Base-by-base conservation (phyloP, 2,329 filamentous ascomycete species). In the Aspergillus fumigatiaffinis region DNA sequence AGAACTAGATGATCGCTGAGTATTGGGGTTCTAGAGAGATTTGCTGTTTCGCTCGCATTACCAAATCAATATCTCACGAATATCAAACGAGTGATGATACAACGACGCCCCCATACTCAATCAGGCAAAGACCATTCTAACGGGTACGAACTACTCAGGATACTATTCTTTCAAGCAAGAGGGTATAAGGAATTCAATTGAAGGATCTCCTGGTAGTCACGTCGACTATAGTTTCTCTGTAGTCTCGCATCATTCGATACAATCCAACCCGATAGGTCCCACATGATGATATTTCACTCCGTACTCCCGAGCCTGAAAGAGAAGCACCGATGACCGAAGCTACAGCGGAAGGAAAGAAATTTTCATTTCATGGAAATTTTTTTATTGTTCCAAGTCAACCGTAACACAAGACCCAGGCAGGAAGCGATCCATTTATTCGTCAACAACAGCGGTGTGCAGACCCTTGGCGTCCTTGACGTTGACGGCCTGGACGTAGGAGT, bases 401-500 rank as follows among this genome's bases (percentile, higher is more conserved):
- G 21, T 47, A 23, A 47, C 44, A 47, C 23, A 47, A 47, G 44
- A 26, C 21, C 44, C 44, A 5, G 26, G 20, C 44, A 23, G n/a
- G 12, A 25, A 26, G 44, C 44, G 44, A 26, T 23, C 48, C 62
- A 66, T 69, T 71, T 83, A 85, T 67, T 80, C 77, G 76, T 88
- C 85, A 62, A 99, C 93, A 73, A 96, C 85, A 72, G 89, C 87
- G 70, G 94, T 99, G 77, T 90, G 87, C 72, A 99, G 89, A 80
- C 94, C 93, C 91, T 97, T 97, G 81, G 92, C 87, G 83, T 96
- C 90, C 91, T 97, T 96, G 78, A 97, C 92, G 82, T 97, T 97
- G 79, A 99, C 94, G 73, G 94, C 94, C 88, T 99, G 93, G 72
- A 99, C 94, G 83, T 96, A 97, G 81, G 90, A 94, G 89, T 97